Conservation (phyloP, 176 grass and related monocot genomes). For the Bromus sterilis region DNA sequence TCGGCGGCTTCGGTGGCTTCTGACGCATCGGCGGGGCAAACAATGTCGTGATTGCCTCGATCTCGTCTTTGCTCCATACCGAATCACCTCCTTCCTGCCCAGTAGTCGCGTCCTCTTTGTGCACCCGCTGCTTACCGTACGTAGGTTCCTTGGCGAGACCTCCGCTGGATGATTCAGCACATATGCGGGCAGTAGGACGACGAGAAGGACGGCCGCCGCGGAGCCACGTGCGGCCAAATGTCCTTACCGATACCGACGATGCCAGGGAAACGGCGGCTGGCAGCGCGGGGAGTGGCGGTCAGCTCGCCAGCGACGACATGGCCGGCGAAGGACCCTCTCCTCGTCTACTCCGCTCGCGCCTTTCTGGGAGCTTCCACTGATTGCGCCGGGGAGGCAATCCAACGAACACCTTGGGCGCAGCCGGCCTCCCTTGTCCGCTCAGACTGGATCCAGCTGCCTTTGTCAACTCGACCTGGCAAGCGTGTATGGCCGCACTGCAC, state of each 20-base stretch:
- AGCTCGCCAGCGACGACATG: conserved; percentile 8
- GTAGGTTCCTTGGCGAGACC: neutral
- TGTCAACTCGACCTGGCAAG: too few relatives aligned
- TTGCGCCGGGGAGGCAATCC: neutral
- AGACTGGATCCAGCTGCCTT: neutral
- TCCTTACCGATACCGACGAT: too few relatives aligned
- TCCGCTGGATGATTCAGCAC: neutral
- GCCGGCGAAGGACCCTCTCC: too few relatives aligned
- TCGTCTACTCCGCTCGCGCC: neutral
- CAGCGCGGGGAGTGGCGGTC: neutral
- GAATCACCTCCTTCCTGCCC: neutral
- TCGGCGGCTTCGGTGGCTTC: conserved; percentile 14
- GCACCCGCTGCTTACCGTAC: neutral
- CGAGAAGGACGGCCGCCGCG: too few relatives aligned
- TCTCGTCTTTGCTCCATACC: conserved; percentile 59
- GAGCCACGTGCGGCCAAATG: too few relatives aligned
- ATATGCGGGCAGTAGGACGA: neutral
- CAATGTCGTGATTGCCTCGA: conserved; percentile 72
- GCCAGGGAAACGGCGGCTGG: neutral
- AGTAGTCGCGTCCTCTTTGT: neutral
- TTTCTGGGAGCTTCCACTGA: neutral
- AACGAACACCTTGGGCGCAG: neutral
- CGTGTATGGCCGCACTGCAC: too few relatives aligned
- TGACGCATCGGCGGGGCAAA: conserved; percentile 53
- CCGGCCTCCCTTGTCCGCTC: neutral